Evolutionary conservation across 2,329 filamentous ascomycete species (phyloP).

Genomic region (Fusarium sp.): DNA sequence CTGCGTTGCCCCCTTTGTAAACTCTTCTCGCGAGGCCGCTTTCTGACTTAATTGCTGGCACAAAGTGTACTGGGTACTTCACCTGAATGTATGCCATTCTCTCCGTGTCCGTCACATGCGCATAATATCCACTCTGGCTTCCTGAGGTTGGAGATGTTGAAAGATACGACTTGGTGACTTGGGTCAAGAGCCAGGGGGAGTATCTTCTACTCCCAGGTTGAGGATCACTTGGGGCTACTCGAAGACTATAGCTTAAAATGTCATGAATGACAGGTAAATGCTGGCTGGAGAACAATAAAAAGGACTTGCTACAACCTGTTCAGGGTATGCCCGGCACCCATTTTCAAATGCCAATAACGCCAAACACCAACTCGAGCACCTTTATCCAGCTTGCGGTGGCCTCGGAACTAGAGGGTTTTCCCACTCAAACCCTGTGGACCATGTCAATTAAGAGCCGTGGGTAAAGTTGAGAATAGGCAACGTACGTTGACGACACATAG

Average conservation of each 20-base stretch:
- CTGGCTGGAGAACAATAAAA: background rate
- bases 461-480: slow-evolving; percentile 3
- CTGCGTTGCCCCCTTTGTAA: background rate
- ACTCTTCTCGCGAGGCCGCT: background rate
- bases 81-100: background rate
- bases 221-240: background rate
- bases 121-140: background rate
- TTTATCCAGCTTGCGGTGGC: slow-evolving; percentile 45
- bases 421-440: slow-evolving; percentile 55
- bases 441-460: slow-evolving; percentile 13
- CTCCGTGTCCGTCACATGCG: background rate
- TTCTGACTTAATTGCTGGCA: background rate
- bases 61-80: background rate
- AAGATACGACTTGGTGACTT: background rate
- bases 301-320: slow-evolving; percentile 4
- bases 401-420: slow-evolving; percentile 51
- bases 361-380: slow-evolving; percentile 29
- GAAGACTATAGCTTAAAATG: background rate
- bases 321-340: slow-evolving; percentile 18
- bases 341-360: slow-evolving; percentile 36
- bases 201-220: background rate
- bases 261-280: background rate
- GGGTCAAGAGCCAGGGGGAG: background rate
- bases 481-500: slow-evolving; percentile 96
- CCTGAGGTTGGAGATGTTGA: background rate